Conservation (phyloP, 108 stramenopile genomes). For the Discostella pseudostelligera region DNA sequence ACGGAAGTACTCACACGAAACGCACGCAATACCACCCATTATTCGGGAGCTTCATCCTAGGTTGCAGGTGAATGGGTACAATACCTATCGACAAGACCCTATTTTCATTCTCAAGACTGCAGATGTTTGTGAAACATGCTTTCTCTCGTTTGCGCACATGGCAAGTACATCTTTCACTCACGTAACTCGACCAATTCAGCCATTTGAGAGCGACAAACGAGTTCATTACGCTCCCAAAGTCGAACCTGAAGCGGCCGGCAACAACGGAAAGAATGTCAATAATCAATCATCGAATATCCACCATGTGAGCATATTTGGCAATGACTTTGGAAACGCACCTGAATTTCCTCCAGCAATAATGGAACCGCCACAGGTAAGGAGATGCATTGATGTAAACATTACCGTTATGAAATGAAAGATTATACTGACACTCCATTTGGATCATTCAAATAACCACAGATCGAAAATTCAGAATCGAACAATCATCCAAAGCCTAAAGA, state of each 20-base stretch:
- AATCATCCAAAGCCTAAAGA: background rate
- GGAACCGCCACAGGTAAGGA: slow-evolving; percentile 27
- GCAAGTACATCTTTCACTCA: slow-evolving; percentile 36
- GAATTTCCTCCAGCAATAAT: slow-evolving; percentile 31
- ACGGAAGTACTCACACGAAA: slow-evolving; percentile 30
- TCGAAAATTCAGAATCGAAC: background rate
- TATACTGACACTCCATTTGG: no score
- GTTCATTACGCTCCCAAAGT: slow-evolving; percentile 2
- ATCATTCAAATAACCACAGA: no score
- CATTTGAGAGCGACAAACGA: slow-evolving; percentile 6
- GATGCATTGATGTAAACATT: background rate
- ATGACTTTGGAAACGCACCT: slow-evolving; percentile 29
- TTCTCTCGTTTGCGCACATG: slow-evolving; percentile 71
- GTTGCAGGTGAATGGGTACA: slow-evolving; percentile 53
- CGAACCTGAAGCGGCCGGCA: background rate
- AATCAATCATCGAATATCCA: background rate
- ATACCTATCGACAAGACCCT: slow-evolving; percentile 65
- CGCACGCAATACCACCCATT: slow-evolving; percentile 70
- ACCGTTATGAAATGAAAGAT: no score
- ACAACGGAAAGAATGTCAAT: background rate
- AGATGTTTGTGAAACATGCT: slow-evolving; percentile 76
- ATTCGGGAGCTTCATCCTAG: slow-evolving; percentile 66
- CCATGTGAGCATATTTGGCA: slow-evolving; percentile 2
- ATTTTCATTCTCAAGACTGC: slow-evolving; percentile 76
- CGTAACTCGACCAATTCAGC: slow-evolving; percentile 27